These are phyloP conservation scores for Colletotrichum spaethianum DNA, from an alignment of 2,329 filamentous ascomycete species.

Conservation along the genomic window DNA sequence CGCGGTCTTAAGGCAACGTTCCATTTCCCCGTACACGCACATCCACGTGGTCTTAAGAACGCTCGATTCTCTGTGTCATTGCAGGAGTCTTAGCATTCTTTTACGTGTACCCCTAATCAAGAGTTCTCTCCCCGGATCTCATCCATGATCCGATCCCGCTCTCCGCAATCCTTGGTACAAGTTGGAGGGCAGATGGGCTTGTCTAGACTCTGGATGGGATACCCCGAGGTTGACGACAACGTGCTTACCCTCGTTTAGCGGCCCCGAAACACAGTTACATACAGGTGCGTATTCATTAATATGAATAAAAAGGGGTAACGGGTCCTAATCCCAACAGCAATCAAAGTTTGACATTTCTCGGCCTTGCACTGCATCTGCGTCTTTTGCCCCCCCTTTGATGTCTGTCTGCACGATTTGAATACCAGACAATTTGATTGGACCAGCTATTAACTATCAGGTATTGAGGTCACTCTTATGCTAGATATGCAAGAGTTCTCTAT, in stretches of 20 bases:
- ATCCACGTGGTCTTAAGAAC: constrained; percentile 2
- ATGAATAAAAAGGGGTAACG: background rate
- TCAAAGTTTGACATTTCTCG: background rate
- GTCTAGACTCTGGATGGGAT: constrained; percentile 2
- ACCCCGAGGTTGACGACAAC: background rate
- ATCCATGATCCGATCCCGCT: background rate
- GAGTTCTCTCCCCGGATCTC: constrained; percentile 15
- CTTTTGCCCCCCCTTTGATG: too few species aligned
- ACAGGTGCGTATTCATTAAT: background rate
- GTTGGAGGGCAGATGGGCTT: background rate
- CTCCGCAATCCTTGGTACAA: constrained; percentile 20
- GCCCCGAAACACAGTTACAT: background rate
- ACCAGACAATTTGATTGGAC: background rate
- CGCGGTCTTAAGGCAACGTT: constrained; percentile 9
- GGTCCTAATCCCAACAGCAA: background rate
- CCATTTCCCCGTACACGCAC: constrained; percentile 20
- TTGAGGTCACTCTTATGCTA: background rate
- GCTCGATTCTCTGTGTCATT: background rate
- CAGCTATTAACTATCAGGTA: background rate
- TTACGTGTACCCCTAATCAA: background rate
- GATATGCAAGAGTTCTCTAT: background rate
- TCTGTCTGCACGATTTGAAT: too few species aligned
- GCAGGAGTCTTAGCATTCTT: background rate
- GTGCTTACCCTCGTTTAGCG: background rate
- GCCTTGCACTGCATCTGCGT: too few species aligned